Base-by-base conservation (phyloP, 2,329 filamentous ascomycete species). In the Neodidymelliopsis sp. region DNA sequence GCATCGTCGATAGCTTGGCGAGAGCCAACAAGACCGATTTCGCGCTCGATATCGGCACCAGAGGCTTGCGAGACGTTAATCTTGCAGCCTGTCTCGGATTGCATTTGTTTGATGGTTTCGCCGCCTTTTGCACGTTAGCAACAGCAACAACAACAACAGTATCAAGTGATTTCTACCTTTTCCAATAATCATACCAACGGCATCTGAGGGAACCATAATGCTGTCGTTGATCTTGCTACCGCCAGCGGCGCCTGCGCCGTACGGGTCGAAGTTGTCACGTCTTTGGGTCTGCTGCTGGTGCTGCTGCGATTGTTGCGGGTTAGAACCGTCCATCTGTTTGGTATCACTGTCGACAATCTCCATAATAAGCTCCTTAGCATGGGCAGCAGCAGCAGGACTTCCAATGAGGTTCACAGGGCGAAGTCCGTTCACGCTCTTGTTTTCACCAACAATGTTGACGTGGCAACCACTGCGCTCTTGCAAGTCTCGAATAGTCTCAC, bases 161-260 rank as follows among this genome's bases (percentile, higher is more conserved):
- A 22, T n/a, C n/a, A n/a, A n/a, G n/a, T 53, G 10, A 24, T 30
- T 40, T 53, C 52, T 62, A 80, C 79, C 89, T 79, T 96, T 96
- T 57, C 92, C 91, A 53, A 96, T 96, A 58, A 96, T 96, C 91
- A 96, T 96, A 53, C 91, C 91, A 44, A 96, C 91, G 5, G 91
- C 89, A 70, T 96, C 91, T 16, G 91, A 93, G 10, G 91, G 91
- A 8, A 96, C 91, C 60, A 85, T 86, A 55, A 96, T 90, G 29
- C 85, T 86, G 66, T 96, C 90, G 65, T 87, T 91, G 63, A 89
- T 82, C 77, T 92, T 93, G 51, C 65, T 66, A 25, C 73, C 74
- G 50, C 73, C 75, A 42, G 77, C 76, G 52, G 76, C 75, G 30
- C 45, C 57, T 8, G 53, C 56, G 24, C 45, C 59, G n/a, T 38